Evolutionary conservation across 305 asterid species (phyloP), one percentile per base, ranked within the genome.

Genomic region (Coffea humblotiana): DNA sequence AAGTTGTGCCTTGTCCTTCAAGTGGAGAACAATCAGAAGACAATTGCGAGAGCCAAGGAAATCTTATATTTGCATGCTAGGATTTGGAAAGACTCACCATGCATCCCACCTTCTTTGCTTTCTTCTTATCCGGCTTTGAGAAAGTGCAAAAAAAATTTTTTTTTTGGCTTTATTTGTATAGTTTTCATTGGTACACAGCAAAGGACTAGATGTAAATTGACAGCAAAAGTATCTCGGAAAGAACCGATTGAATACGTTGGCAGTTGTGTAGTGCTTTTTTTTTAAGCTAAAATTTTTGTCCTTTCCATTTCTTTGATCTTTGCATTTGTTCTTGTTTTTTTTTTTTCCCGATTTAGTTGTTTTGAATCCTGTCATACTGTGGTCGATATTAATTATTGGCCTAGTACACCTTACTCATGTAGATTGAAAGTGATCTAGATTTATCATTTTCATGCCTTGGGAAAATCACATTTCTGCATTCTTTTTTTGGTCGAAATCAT

Each of bases 1-100:
- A 94, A 94, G 91, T 54, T 94, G 87, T 91, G 94, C 82, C 78
- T 94, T 85, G 96, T 94, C 58, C 77, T 91, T 87, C 96, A 92
- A 83, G 91, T 88, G 29, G 96, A 91, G 9, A 74, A 70, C 6
- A 84, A 83, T 76, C 43, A 70, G 51, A 90, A 88, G 84, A 86
- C 82, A 0, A 87, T 89, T 15, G 92, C 89, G 86, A 88, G 89
- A 74, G 84, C 92, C 14, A 91, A 79, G 52, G 92, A 92, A 65
- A 83, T 92, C 69, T 68, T 94, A 58, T 77, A 84, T 69, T 61
- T 89, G 84, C 97, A 94, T 82, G 79, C 94, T 79, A 86, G 90
- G 81, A 90, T 80, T 72, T 94, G 98, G 98, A 90, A 71, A 66
- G 87, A 84, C 75, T 89, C 94, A 14, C 79, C 91, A 1, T 94